Base-by-base conservation (phyloP, 2,329 filamentous ascomycete genomes). In the Nemania sp. region DNA sequence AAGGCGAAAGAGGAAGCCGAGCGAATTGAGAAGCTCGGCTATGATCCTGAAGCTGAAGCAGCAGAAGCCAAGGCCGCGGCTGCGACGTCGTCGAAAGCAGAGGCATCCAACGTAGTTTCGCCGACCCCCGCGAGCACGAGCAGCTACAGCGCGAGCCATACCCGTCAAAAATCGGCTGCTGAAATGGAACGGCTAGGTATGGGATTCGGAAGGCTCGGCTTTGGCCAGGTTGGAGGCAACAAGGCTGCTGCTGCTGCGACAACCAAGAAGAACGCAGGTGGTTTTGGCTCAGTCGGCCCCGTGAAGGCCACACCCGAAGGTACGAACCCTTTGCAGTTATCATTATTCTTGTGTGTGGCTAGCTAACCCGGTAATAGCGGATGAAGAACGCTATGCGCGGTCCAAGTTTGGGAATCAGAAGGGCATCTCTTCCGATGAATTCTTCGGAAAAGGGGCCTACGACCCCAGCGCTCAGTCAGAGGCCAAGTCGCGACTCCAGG, bases 1-100 rank as follows among this genome's bases (percentile, higher is more conserved):
- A 96, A 95, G 75, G 94, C 94, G 37, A 96, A 93, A 72, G 94
- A 97, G 73, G 94, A 99, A 73, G 94, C 92, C 2, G 94, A 97
- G 73, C 87, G 94, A 63, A 94, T 97, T 69, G 91, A 88, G 70
- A 96, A 96, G 75, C 79, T 99, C 19, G 94, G 94, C 33, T 99
- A 99, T 68, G 91, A 99, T 66, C 91, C 92, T 1, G 89, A 97
- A 60, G 92, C 91, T 17, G 93, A 96, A 72, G 82, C 82, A 63
- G 72, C 75, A 19, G 72, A 70, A 40, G 68, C 70, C 31, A 78
- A 83, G 54, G 76, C 80, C 61, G 26, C 59, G 7, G 59, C 63
- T n/a, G 26, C 43, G 31, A 42, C 59, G 7, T 31, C 61, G 24
- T 59, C 66, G 31, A 70, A 70, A 57, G 61, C 77, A 11, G 77